Base-by-base conservation (phyloP, 345 rosid genomes). In the Populus ilicifolia region DNA sequence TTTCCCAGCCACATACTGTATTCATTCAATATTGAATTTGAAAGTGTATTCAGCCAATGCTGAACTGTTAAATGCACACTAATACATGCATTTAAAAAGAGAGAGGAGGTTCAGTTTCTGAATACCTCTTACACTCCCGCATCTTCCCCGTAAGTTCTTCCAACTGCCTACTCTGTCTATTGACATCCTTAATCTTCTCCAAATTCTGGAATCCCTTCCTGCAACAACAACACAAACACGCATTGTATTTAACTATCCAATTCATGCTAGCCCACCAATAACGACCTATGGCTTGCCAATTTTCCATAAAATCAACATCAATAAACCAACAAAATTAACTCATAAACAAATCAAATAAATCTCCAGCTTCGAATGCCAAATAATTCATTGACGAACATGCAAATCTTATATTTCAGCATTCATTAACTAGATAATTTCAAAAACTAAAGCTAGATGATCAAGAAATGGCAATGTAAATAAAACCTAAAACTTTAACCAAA, bases 141-240 rank as follows among this genome's bases (percentile, higher is more conserved):
- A 81, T 70, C 71, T 81, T 81, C 20, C 41, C 81, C 0, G 81
- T 78, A 65, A 78, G 84, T 70, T 81, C 81, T 74, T 81, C 84
- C 79, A 81, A 35, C 54, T 81, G 84, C 70, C 84, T 72, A 41
- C 78, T 78, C 72, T 74, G 75, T 68, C 84, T 74, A 18, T 81
- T 77, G 70, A 33, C 80, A 81, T 81, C 84, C 68, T 81, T 81
- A 43, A 78, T 48, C 68, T 78, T 81, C 67, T 81, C 81, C 78
- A 81, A 52, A 27, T 81, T 81, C 67, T 81, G 84, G 69, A 81
- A 78, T 39, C 84, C 84, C 70, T 81, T 81, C 48, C 84, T 81
- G 78, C 78, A 72, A 77, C 18, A 33, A 48, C 36, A 73, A 21
- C 18, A 43, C 27, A n/a, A 43, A 35, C 41, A 38, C 17, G 11